Percentiles rank a stretch among this genome's conserved stretches.
Conservation (phyloP, 371 early-diverging fungal genomes). For the Actinomortierella ambigua region DNA sequence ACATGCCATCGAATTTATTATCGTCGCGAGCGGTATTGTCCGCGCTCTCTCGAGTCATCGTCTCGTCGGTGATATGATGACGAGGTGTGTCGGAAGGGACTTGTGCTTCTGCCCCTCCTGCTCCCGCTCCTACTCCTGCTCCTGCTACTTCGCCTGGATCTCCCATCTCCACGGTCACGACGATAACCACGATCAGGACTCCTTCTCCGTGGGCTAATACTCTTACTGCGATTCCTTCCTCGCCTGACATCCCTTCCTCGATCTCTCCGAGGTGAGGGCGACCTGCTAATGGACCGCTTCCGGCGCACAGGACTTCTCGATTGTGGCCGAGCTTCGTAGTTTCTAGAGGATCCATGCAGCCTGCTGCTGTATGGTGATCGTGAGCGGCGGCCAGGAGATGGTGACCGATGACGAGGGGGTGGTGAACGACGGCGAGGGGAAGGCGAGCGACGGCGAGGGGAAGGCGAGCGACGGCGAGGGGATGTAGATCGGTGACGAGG, state of each 20-base stretch:
- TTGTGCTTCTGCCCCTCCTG: not conserved
- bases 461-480: not conserved
- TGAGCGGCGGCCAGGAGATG: not conserved
- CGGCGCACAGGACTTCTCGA: not conserved
- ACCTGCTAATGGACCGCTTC: not conserved
- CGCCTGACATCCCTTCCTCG: not conserved
- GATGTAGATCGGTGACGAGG: no score
- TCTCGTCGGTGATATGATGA: not conserved
- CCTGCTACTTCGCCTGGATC: conserved; percentile 4
- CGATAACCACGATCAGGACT: conserved; percentile 19
- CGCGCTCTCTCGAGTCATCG: no score
- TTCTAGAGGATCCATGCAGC: not conserved
- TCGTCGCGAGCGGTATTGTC: no score
- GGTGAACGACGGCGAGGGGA: no score
- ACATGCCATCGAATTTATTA: no score
- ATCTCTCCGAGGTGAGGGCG: conserved; percentile 1
- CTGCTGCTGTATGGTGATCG: not conserved
- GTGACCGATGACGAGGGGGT: not conserved
- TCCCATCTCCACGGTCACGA: not conserved
- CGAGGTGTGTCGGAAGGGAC: not conserved
- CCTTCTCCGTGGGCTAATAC: conserved; percentile 9
- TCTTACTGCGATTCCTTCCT: conserved; percentile 12
- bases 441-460: not conserved
- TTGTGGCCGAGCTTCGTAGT: not conserved
- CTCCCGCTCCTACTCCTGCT: not conserved